Base-by-base conservation (phyloP, 768 basidiomycete genomes). In the Termitomyces sp. region DNA sequence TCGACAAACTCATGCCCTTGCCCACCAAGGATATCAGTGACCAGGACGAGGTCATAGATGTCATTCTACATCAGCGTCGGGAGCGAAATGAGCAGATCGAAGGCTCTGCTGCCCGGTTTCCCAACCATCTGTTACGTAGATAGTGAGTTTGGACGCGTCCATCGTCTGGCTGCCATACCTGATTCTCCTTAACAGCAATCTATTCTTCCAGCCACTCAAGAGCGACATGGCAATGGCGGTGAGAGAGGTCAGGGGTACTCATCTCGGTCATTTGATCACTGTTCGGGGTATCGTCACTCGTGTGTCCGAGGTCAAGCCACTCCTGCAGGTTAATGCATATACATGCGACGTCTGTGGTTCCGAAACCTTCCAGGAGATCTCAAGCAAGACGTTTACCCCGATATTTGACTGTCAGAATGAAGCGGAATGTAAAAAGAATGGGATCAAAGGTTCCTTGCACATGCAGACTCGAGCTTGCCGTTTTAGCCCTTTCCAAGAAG, bases 381-480 rank as follows among this genome's bases (percentile, higher is more conserved):
- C 90, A 11, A 86, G 88, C 70, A 96, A 94, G 73, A 88, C 92
- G 12, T 98, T 98, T 72, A 84, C 87, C 0, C 97, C 97, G 0
- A 87, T 98, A 51, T 74, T 82, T 28, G 91, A 96, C 69, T 99
- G 97, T 71, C 86, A 90, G 70, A 96, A 95, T 59, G 84, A 86
- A 64, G 83, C 86, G 20, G 89, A 90, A 66, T 99, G 97, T 75
- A 83, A 84, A 73, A 89, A 87, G 75, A 95, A 99, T 69, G 83
- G 86, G 13, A 87, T 94, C 55, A 87, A 80, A n/a, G 96, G 96
- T 11, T 90, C 92, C 22, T 77, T 99, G 57, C 94, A 97, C 70
- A 98, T 98, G 96, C 97, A 98, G 75, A 99, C 97, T 6, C 85
- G 97, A 49, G 97, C 97, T 22, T 94, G 93, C 75, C 87, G 96